Evolutionary conservation across 169 alveolate genomes (phyloP), one percentile per base, ranked within the genome.

Genomic region (Eimeria acervulina): DNA sequence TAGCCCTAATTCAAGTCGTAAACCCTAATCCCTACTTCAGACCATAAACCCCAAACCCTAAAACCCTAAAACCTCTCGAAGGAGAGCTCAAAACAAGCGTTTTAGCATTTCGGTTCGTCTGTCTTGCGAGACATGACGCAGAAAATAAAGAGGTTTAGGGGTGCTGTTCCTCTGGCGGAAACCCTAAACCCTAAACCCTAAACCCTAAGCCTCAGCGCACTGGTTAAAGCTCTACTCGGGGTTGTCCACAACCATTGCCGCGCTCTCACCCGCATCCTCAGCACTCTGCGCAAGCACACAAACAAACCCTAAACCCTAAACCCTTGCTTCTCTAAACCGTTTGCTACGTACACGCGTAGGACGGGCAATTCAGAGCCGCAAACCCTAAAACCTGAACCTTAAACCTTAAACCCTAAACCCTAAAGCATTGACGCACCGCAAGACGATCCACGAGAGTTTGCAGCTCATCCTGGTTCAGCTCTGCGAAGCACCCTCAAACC

Each of bases 391-490:
- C 47, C 81, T 59, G n/a, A 44, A 40, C 36, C 66, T 40, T 44
- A 47, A 51, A 83, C 68, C 33, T 38, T 44, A 83, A 52, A 83
- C 51, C 52, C 91, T 83, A n/a, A 83, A 83, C 91, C 91, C 89
- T 44, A 52, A 52, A 31, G 12, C 91, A 3, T 28, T 19, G n/a
- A 33, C 93, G 33, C 93, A 85, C 93, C 85, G 70, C 10, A 33
- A 88, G 55, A 44, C 94, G 94, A 13, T 88, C 94, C 55, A 88
- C 83, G 28, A 66, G 85, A 21, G 85, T 68, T 36, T 88, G 85
- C 85, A 88, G 94, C 85, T 88, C 94, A 70, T 88, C 94, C 7
- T n/a, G 42, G 52, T 38, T 40, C 85, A 88, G 94, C 85, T 66
- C 94, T 88, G 94, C 66, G 21, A 8, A 51, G 26, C 84, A 87